These are phyloP conservation scores for Suhomyces anneliseae DNA, from an alignment of 1,139 yeast genomes.

Conservation along the genomic window DNA sequence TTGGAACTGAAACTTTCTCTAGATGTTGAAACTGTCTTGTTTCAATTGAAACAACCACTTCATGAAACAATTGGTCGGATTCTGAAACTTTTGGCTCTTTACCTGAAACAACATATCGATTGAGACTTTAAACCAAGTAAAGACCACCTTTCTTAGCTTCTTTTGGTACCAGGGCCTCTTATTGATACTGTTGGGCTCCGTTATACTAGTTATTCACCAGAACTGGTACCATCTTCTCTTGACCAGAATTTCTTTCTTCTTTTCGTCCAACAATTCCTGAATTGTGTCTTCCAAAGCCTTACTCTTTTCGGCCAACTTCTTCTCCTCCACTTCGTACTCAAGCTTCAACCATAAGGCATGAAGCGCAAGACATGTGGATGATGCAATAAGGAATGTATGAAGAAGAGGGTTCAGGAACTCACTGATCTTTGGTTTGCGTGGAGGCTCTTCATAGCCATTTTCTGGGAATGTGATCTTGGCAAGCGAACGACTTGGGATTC, in stretches of 20 bases:
- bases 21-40: too few species aligned
- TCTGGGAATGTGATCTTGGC: conserved; percentile 10
- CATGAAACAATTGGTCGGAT: too few species aligned
- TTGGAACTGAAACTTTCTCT: too few species aligned
- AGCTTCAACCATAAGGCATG: conserved; percentile 36
- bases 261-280: conserved; percentile 33
- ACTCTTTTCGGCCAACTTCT: conserved; percentile 24
- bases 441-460: conserved; percentile 2
- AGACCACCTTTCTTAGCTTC: too few species aligned
- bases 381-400: conserved; percentile 43
- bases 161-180: too few species aligned
- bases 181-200: too few species aligned
- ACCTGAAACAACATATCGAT: too few species aligned
- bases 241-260: conserved; percentile 20
- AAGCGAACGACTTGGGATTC: background rate
- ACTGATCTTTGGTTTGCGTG: conserved; percentile 33
- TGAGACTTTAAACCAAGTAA: too few species aligned
- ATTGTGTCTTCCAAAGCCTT: conserved; percentile 30
- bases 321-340: conserved; percentile 33
- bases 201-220: conserved; percentile 16
- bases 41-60: too few species aligned
- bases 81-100: too few species aligned
- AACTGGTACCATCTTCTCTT: conserved; percentile 25
- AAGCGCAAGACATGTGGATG: conserved; percentile 38
- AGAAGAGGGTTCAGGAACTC: conserved; percentile 42